Conservation (phyloP, 2,329 filamentous ascomycete genomes). For the Paraphoma chrysanthemicola region DNA sequence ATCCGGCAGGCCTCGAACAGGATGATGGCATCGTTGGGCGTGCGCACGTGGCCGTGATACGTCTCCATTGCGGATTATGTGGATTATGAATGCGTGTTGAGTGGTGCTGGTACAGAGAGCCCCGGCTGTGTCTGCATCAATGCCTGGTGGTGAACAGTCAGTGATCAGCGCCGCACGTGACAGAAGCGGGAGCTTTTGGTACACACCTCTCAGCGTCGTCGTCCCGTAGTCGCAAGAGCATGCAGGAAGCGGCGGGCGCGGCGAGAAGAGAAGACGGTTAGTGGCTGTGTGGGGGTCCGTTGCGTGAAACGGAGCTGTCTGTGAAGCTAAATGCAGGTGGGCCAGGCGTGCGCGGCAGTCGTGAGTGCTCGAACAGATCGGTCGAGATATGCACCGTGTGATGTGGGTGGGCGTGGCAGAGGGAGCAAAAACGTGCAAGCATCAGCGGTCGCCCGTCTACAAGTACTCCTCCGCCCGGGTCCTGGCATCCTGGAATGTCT, state of each 20-base stretch:
- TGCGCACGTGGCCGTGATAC: slow-evolving; percentile 92
- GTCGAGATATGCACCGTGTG: no score
- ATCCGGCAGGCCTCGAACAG: slow-evolving; percentile 96
- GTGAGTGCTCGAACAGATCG: no score
- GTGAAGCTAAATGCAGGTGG: no score
- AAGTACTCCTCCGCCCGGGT: slow-evolving; percentile 27
- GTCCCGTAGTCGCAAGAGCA: not conserved
- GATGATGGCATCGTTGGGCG: slow-evolving; percentile 95
- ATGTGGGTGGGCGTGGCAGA: not conserved
- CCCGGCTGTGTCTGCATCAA: not conserved
- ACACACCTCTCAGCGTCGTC: not conserved
- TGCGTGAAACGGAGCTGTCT: not conserved
- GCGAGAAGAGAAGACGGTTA: not conserved
- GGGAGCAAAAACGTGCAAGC: slow-evolving; percentile 22
- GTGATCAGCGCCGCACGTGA: no score
- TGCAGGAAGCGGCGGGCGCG: not conserved
- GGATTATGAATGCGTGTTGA: not conserved
- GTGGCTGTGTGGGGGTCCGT: not conserved
- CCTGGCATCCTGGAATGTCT: slow-evolving; percentile 31
- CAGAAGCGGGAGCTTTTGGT: not conserved
- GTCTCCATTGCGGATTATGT: slow-evolving; percentile 79
- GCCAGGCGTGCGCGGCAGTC: no score
- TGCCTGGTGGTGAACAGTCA: not conserved
- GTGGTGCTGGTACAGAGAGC: slow-evolving; percentile 3
- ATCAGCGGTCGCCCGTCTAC: slow-evolving; percentile 28